Evolutionary conservation across 768 basidiomycete genomes (phyloP).

Genomic region (Fistulinella prunicolor): DNA sequence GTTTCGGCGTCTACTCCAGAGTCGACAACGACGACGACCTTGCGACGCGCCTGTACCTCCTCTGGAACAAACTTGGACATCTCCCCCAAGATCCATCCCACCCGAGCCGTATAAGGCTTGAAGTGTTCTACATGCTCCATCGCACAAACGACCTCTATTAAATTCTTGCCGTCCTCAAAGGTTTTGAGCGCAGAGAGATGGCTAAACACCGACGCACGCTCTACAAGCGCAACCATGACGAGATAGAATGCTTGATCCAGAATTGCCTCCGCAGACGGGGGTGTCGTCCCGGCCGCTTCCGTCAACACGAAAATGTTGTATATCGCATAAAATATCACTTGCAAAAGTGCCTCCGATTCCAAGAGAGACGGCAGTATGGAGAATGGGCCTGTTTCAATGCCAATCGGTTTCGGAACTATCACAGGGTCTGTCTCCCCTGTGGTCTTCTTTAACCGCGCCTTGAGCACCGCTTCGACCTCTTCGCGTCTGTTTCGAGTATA

Average conservation of each 20-base stretch:
- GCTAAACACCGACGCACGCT: conserved; percentile 62
- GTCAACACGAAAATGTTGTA: conserved; percentile 71
- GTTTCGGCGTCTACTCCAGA: conserved; percentile 53
- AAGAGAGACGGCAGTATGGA: conserved; percentile 58
- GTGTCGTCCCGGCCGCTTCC: conserved; percentile 54
- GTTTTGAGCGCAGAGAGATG: conserved; percentile 48
- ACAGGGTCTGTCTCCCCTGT: conserved; percentile 63
- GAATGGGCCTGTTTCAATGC: conserved; percentile 68
- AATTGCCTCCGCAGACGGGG: conserved; percentile 83
- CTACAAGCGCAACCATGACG: conserved; percentile 79
- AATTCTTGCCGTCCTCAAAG: conserved; percentile 58
- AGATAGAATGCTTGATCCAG: conserved; percentile 88
- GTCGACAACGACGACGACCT: conserved; percentile 36
- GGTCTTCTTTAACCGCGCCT: conserved; percentile 63
- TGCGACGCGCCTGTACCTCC: conserved; percentile 52
- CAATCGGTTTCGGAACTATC: conserved; percentile 69
- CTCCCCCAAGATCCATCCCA: conserved; percentile 70
- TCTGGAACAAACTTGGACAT: conserved; percentile 55
- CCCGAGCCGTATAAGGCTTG: conserved; percentile 65
- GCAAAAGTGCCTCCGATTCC: conserved; percentile 67
- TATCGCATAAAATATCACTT: conserved; percentile 80
- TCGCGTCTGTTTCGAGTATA: conserved; percentile 93
- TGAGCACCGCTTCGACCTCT: conserved; percentile 78
- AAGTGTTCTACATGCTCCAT: conserved; percentile 78
- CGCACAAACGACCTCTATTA: conserved; percentile 70